Conservation (phyloP, 1,284 basidiomycete genomes). For the Vanrija sp. region DNA sequence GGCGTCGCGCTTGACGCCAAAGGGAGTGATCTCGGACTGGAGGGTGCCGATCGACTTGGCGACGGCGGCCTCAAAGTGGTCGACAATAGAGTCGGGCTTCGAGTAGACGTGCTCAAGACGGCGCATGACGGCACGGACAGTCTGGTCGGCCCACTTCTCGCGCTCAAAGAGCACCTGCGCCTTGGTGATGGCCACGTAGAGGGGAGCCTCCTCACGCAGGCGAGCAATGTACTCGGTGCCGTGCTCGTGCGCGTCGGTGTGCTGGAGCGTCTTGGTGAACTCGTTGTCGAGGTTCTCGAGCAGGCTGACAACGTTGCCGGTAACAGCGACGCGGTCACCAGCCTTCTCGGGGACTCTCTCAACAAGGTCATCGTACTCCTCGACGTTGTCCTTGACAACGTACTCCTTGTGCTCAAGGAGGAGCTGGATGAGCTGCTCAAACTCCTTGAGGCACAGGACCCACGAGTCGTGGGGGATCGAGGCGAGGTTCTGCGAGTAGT, state of each 20-base stretch:
- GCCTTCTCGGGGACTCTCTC: conserved; percentile 69
- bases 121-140: conserved; percentile 85
- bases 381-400: conserved; percentile 72
- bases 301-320: conserved; percentile 89
- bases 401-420: conserved; percentile 67
- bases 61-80: conserved; percentile 75
- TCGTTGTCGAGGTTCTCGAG: conserved; percentile 97
- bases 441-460: conserved; percentile 79
- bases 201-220: conserved; percentile 87
- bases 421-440: conserved; percentile 79
- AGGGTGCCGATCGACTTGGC: conserved; percentile 51
- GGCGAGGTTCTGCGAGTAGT: conserved; percentile 63
- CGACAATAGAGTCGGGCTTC: conserved; percentile 92
- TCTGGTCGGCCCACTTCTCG: conserved; percentile 68
- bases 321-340: conserved; percentile 54
- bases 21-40: conserved; percentile 58
- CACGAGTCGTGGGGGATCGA: conserved; percentile 92
- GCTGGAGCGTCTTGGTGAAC: conserved; percentile 95
- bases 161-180: conserved; percentile 88
- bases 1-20: conserved; percentile 59
- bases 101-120: conserved; percentile 97
- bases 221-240: conserved; percentile 97
- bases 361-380: conserved; percentile 87
- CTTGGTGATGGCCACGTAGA: conserved; percentile 89
- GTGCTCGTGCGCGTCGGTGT: conserved; percentile 84